Conservation (phyloP, 139 green algal species). For the Coelastrella sp. region DNA sequence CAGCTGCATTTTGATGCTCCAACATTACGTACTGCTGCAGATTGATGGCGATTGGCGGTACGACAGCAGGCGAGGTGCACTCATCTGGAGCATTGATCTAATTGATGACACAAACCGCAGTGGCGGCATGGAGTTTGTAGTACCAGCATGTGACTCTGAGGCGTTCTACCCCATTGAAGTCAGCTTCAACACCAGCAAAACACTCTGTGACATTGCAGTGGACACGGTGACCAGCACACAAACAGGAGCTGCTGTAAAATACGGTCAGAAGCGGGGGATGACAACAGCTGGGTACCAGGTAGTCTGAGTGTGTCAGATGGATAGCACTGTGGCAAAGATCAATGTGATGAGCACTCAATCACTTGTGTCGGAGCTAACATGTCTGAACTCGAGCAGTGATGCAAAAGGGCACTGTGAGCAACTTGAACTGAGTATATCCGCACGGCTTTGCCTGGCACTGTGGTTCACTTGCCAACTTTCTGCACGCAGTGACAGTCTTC, state of each 20-base stretch:
- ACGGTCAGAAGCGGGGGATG: constrained; percentile 39
- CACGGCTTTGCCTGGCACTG: too few species aligned
- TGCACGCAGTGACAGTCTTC: too few species aligned
- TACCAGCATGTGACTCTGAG: constrained; percentile 77
- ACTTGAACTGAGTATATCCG: too few species aligned
- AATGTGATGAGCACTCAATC: too few species aligned
- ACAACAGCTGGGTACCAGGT: constrained; percentile 42
- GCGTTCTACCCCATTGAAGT: constrained; percentile 96
- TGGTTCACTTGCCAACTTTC: too few species aligned
- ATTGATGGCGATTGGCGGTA: constrained; percentile 91
- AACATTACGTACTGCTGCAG: constrained; percentile 47
- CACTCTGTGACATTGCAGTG: constrained; percentile 86
- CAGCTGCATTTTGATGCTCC: not conserved
- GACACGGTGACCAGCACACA: constrained; percentile 65
- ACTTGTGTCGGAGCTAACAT: too few species aligned
- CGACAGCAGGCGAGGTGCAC: constrained; percentile 70
- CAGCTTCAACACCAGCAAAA: constrained; percentile 78
- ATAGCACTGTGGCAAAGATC: too few species aligned
- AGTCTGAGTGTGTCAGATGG: too few species aligned
- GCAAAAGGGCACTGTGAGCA: too few species aligned
- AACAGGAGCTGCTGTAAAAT: constrained; percentile 77
- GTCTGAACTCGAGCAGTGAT: too few species aligned
- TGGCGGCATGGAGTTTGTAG: constrained; percentile 96
- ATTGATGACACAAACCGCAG: constrained; percentile 92
- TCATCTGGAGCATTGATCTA: constrained; percentile 93